Conservation (phyloP, 148 eudicot genomes). For the Rhododendron griersonianum region DNA sequence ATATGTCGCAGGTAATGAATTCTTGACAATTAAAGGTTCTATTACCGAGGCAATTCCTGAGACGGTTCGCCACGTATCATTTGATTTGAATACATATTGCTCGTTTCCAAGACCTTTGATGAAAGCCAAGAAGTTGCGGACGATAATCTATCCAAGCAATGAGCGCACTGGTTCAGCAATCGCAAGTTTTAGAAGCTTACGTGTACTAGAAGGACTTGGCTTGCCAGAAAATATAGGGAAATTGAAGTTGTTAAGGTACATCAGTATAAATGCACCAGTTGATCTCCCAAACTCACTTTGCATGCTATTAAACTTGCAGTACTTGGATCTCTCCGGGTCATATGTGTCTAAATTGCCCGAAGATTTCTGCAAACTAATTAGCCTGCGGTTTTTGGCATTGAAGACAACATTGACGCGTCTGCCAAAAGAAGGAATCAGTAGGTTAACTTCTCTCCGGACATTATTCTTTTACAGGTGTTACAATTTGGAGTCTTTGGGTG, state of each 20-base stretch:
- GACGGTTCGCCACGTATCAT: not conserved
- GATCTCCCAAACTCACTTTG: not conserved
- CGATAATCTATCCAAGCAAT: not conserved
- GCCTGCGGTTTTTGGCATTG: not conserved
- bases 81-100: not conserved
- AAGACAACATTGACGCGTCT: not conserved
- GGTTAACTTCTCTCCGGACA: not conserved
- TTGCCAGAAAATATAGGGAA: not conserved
- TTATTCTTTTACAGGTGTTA: accelerated
- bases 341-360: not conserved
- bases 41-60: not conserved
- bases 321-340: not conserved
- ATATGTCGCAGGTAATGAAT: not conserved
- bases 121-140: not conserved
- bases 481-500: not conserved
- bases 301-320: not conserved
- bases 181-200: not conserved
- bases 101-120: no score
- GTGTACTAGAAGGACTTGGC: not conserved
- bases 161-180: not conserved
- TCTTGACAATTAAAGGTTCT: not conserved
- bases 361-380: not conserved
- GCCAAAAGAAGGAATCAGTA: not conserved
- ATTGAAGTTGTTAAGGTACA: not conserved
- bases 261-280: not conserved